Base-by-base conservation (phyloP, 106 monocot species). In the Posidonia australis region DNA sequence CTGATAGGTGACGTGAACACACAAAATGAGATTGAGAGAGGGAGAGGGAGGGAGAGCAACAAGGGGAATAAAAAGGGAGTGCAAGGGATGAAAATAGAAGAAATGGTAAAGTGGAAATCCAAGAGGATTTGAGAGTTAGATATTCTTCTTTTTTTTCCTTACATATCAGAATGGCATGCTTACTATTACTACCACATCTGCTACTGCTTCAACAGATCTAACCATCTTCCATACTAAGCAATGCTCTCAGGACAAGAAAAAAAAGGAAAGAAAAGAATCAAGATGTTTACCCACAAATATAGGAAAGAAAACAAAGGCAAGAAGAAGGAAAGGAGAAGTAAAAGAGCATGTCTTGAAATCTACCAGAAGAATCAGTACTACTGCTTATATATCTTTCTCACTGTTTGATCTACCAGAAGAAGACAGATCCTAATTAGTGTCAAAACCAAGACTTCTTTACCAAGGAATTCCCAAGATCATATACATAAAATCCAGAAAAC, bases 1-100 rank as follows among this genome's bases (percentile, higher is more conserved):
- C 13, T 44, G 42, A 45, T 21, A 22, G 21, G 21, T 63, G 63
- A 63, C 63, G 63, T 63, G 63, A 63, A 63, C 63, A 59, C 27
- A 29, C 27, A 31, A 60, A 5, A 10, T 31, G 16, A 17, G 29
- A 18, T 6, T n/a, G 21, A 17, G 42, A 12, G 27, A 58, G 36
- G 16, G 20, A 26, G 18, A 9, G 46, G 17, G 14, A 42, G 62
- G 19, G 18, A 32, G 43, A 62, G 62, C 24, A 2, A 47, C 5
- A 46, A 26, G 26, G 12, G 18, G 24, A 25, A 13, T 2, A 19
- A 56, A 26, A 3, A 56, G 20, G 1, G 55, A 56, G n/a, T n/a
- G n/a, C n/a, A n/a, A n/a, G n/a, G n/a, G n/a, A n/a, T n/a, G n/a
- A n/a, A n/a, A n/a, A 56, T 16, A 27, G 64, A 11, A 61, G 9